These are phyloP conservation scores for Alternaria sp. DNA, from an alignment of 2,329 filamentous ascomycete genomes.

Conservation along the genomic window DNA sequence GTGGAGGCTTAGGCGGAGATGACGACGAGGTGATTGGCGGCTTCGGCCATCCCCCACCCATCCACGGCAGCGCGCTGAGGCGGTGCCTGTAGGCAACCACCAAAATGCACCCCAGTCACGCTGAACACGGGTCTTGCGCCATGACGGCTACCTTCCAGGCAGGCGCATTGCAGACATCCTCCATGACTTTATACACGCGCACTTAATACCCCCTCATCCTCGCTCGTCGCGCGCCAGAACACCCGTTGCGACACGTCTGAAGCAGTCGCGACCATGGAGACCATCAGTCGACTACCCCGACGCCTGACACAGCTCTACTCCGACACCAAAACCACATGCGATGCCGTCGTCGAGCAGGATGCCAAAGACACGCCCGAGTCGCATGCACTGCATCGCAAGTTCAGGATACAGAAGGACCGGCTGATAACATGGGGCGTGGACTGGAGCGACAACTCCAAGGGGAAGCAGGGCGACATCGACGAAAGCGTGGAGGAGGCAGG, in stretches of 20 bases:
- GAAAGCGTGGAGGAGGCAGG: conserved; percentile 71
- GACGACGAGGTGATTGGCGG: conserved; percentile 12
- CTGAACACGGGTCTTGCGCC: conserved; percentile 23
- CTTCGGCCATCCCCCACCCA: conserved; percentile 2
- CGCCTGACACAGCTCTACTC: conserved; percentile 70
- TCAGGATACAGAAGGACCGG: conserved; percentile 80
- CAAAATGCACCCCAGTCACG: conserved; percentile 34
- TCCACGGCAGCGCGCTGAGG: conserved; percentile 16
- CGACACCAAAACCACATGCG: conserved; percentile 79
- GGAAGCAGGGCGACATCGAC: conserved; percentile 71
- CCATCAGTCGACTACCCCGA: conserved; percentile 44
- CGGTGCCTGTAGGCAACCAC: conserved; percentile 36
- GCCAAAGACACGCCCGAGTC: conserved; percentile 70
- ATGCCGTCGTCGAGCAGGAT: conserved; percentile 69
- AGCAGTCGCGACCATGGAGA: conserved; percentile 38
- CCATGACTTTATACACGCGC: conserved; percentile 21
- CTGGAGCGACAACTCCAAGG: conserved; percentile 72
- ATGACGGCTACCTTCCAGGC: conserved; percentile 41
- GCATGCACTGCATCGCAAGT: conserved; percentile 74
- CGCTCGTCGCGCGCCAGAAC: conserved; percentile 6
- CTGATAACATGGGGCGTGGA: conserved; percentile 80
- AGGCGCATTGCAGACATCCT: conserved; percentile 29
- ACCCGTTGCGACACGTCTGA: conserved; percentile 4
- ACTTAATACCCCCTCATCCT: conserved; percentile 11
- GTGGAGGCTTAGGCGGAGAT: conserved; percentile 13